Conservation (phyloP, 2,329 filamentous ascomycete species). For the Aspergillus clavatus region DNA sequence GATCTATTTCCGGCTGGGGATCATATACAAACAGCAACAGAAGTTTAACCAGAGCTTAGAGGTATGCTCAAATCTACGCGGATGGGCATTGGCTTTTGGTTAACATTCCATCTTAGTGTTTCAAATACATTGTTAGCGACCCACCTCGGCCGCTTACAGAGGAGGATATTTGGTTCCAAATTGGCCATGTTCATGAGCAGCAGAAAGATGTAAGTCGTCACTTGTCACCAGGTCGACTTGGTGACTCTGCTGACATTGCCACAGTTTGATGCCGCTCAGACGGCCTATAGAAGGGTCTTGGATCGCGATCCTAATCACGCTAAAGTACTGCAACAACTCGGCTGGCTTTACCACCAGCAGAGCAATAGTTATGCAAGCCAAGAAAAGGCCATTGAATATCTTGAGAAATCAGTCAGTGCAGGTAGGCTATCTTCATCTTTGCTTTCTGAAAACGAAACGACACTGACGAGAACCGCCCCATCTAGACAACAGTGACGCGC, state of each 20-base stretch:
- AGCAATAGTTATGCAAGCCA: conserved; percentile 87
- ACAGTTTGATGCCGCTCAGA: conserved; percentile 88
- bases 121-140: conserved; percentile 94
- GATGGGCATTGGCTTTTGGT: too few relatives aligned
- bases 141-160: conserved; percentile 89
- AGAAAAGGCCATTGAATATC: conserved; percentile 91
- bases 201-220: conserved; percentile 84
- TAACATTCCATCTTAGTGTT: conserved; percentile 61
- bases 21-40: conserved; percentile 98
- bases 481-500: conserved; percentile 84
- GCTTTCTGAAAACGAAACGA: conserved; percentile 2
- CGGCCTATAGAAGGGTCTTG: conserved; percentile 85
- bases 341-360: conserved; percentile 96
- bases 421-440: conserved; percentile 55
- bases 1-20: conserved; percentile 97
- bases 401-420: conserved; percentile 92
- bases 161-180: conserved; percentile 99
- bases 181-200: conserved; percentile 96
- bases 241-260: conserved; percentile 22
- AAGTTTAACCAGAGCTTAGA: conserved; percentile 91
- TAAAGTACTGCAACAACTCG: conserved; percentile 95
- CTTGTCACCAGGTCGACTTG: background rate
- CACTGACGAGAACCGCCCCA: conserved; percentile 5
- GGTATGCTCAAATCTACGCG: conserved; percentile 51
- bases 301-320: conserved; percentile 94